These are phyloP conservation scores for Herpetomonas samuelpessoai DNA, from an alignment of 208 protist species.

Conservation along the genomic window DNA sequence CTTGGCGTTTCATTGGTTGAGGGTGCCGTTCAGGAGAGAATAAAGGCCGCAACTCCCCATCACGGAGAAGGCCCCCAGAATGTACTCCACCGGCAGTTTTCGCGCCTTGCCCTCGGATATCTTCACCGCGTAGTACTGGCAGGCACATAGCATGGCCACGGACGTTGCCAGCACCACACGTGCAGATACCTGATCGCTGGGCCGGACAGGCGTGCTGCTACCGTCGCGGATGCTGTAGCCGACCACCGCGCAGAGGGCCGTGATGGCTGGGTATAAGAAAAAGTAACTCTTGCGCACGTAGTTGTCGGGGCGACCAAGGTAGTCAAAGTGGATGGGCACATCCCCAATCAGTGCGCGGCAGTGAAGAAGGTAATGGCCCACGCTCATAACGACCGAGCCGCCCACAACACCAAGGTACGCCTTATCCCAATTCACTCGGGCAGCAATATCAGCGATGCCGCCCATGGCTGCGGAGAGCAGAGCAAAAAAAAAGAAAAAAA, in stretches of 20 bases:
- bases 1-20: slow-evolving; percentile 8
- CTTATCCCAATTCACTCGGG: background rate
- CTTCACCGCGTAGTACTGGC: slow-evolving; percentile 17
- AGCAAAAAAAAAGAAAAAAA: slow-evolving; percentile 15
- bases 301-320: slow-evolving; percentile 6
- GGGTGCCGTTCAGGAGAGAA: slow-evolving; percentile 3
- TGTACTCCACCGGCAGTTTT: background rate
- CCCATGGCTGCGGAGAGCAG: background rate
- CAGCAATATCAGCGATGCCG: background rate
- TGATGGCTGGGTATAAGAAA: slow-evolving; percentile 15
- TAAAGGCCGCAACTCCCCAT: slow-evolving; percentile 8
- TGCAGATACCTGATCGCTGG: slow-evolving; percentile 5
- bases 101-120: slow-evolving; percentile 13
- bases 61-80: background rate
- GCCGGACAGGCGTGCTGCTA: background rate
- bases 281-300: slow-evolving; percentile 13
- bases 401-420: slow-evolving; percentile 9
- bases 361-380: slow-evolving; percentile 15
- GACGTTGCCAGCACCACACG: slow-evolving; percentile 8
- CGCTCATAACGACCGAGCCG: slow-evolving; percentile 6
- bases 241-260: background rate
- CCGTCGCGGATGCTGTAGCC: slow-evolving; percentile 7
- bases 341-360: slow-evolving; percentile 3
- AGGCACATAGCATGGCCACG: background rate
- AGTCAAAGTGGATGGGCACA: slow-evolving; percentile 21